Evolutionary conservation across 2,329 filamentous ascomycete species (phyloP), one percentile per base, ranked within the genome.

Genomic region (Fusarium papillatum): DNA sequence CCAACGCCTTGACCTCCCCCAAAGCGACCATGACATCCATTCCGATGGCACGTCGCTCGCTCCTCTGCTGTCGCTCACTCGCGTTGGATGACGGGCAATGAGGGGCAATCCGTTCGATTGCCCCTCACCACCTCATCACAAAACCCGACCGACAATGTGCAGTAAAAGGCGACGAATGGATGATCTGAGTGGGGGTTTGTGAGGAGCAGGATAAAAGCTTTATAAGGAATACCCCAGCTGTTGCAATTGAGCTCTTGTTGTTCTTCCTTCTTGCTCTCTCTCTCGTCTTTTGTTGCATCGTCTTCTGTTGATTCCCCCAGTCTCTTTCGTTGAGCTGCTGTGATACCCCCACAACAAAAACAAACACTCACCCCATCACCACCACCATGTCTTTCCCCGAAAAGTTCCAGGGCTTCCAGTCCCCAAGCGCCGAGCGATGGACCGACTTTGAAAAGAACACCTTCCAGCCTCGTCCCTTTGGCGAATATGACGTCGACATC

Each of bases 401-500:
- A 46, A 88, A 90, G 76, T 92, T 91, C 83, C 87, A 86, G 69
- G 90, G 90, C 75, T 92, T 92, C 85, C 89, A 92, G 84, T 88
- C 91, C 79, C 83, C 89, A 69, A 86, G 86, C 66, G 83, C 88
- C 29, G 88, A 88, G 63, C 87, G 86, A 57, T 91, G 88, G 88
- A 84, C 89, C 75, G 87, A 92, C 70, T 92, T 93, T 80, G 87
- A 93, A 80, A 93, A 95, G 86, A 92, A 93, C 81, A 84, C 96
- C 87, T 95, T 95, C 87, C 90, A 92, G 78, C 92, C 96, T 70
- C 97, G 97, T 87, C 94, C 94, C 22, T 97, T 97, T 82, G 95
- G 93, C 76, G 94, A 96, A 82, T 90, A 95, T 84, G 95, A 98
- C 82, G 91, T 98, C 79, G 95, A 98, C 82, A 91, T 98, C 85